Conservation (phyloP, 2,329 filamentous ascomycete species). For the Paecilomyces niveus region DNA sequence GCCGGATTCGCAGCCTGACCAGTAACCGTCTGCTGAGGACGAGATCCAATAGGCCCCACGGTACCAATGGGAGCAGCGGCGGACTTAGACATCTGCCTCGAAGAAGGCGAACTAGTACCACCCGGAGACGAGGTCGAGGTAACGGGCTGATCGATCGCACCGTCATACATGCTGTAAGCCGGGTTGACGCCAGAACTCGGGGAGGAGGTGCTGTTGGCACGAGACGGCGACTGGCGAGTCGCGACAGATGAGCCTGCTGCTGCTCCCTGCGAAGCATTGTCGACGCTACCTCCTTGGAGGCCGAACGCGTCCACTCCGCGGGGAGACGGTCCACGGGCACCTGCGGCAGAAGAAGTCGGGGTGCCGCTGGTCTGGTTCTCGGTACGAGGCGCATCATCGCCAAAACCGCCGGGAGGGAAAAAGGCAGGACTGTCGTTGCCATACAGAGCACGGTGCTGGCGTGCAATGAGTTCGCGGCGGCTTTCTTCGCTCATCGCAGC, state of each 20-base stretch:
- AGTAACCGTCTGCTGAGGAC: slow-evolving; percentile 56
- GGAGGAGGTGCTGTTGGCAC: slow-evolving; percentile 78
- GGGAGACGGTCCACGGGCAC: slow-evolving; percentile 67
- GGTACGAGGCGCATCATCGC: slow-evolving; percentile 61
- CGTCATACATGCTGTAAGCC: slow-evolving; percentile 54
- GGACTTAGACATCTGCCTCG: slow-evolving; percentile 51
- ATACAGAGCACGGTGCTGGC: slow-evolving; percentile 91
- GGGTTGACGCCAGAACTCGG: slow-evolving; percentile 45
- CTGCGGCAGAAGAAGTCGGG: slow-evolving; percentile 53
- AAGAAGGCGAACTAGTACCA: slow-evolving; percentile 64
- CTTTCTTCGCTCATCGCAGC: slow-evolving; percentile 89
- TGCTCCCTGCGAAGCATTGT: slow-evolving; percentile 43
- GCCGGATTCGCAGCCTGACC: slow-evolving; percentile 47
- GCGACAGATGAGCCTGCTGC: slow-evolving; percentile 35
- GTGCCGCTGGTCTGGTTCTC: slow-evolving; percentile 60
- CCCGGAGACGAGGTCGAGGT: slow-evolving; percentile 83
- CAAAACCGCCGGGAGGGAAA: slow-evolving; percentile 59
- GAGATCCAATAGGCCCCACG: slow-evolving; percentile 89
- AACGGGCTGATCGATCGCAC: slow-evolving; percentile 56
- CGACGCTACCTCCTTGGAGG: slow-evolving; percentile 42
- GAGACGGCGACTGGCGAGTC: slow-evolving; percentile 51
- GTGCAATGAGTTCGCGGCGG: slow-evolving; percentile 89
- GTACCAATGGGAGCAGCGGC: slow-evolving; percentile 50
- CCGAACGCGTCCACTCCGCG: slow-evolving; percentile 68
- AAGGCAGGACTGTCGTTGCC: slow-evolving; percentile 63